phyloP scores from a whole-genome alignment of 2,329 filamentous ascomycete species.

The Grosmannia huntii region DNA sequence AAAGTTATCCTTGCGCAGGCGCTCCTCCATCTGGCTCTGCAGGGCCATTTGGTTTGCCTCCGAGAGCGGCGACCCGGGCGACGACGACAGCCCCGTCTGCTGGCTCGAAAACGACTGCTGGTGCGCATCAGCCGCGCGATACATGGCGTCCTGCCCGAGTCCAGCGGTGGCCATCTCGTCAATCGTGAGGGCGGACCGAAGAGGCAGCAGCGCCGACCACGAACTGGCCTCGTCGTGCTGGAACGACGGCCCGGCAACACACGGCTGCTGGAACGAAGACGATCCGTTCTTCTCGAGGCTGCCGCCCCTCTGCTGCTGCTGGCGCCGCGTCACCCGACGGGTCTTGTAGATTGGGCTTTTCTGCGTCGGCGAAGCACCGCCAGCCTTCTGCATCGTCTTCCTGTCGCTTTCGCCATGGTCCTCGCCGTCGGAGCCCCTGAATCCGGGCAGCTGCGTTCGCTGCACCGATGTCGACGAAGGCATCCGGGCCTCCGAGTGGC shows the following conservation, averaged over 20 bases:
- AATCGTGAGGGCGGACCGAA: not conserved
- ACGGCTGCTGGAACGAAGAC: too few species aligned
- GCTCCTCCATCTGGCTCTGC: conserved; percentile 4
- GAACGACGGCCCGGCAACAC: not conserved
- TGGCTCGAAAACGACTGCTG: not conserved
- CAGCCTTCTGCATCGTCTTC: not conserved
- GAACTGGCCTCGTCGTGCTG: not conserved
- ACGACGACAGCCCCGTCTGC: not conserved
- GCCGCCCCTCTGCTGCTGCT: not conserved
- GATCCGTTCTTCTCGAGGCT: not conserved
- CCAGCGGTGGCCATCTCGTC: not conserved
- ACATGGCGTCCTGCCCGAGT: too few species aligned
- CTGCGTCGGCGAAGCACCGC: not conserved
- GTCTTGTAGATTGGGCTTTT: not conserved
- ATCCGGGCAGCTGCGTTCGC: not conserved
- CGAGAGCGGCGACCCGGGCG: not conserved
- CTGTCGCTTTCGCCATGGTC: not conserved
- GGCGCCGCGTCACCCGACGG: not conserved
- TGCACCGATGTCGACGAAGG: not conserved
- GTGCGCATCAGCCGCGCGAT: too few species aligned
- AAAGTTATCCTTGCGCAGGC: conserved; percentile 27
- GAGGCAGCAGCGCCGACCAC: not conserved
- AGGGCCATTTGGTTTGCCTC: not conserved
- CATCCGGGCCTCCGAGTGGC: not conserved
- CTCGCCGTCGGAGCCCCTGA: not conserved